phyloP scores from a whole-genome alignment of 1,284 basidiomycete genomes.

The Schizophyllum commune region DNA sequence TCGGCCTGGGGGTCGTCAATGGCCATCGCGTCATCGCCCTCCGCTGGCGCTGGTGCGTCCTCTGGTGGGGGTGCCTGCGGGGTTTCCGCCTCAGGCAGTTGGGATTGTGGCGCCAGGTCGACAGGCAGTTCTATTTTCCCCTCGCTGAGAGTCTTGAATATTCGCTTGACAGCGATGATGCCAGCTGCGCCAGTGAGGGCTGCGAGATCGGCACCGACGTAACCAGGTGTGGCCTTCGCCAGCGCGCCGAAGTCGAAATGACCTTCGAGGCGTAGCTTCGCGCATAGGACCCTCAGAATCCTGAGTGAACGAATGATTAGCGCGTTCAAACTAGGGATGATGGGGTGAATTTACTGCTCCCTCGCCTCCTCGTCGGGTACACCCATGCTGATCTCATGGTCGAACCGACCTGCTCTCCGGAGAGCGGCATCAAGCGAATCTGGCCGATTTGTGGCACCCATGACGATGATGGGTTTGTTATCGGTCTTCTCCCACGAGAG shows the following conservation, averaged over 20 bases:
- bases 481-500: conserved; percentile 89
- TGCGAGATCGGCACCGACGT: conserved; percentile 92
- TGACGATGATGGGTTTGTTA: conserved; percentile 88
- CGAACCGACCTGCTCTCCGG: conserved; percentile 89
- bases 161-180: conserved; percentile 93
- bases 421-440: conserved; percentile 93
- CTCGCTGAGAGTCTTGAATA: conserved; percentile 82
- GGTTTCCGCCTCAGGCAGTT: neutral
- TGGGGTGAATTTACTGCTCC: conserved; percentile 61
- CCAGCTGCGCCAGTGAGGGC: conserved; percentile 91
- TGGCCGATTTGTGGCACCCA: conserved; percentile 93
- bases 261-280: conserved; percentile 70
- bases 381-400: conserved; percentile 96
- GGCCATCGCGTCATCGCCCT: conserved; percentile 40
- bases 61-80: no score
- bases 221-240: conserved; percentile 93
- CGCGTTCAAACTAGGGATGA: neutral
- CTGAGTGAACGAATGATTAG: conserved; percentile 27
- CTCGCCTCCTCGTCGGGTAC: conserved; percentile 89
- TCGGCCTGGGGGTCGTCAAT: conserved; percentile 42
- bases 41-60: conserved; percentile 5
- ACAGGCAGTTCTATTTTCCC: conserved; percentile 52
- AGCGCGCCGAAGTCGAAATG: conserved; percentile 78
- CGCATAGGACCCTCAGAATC: conserved; percentile 74
- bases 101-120: conserved; percentile 10